Evolutionary conservation across 495 filamentous ascomycete genomes (phyloP).

Genomic region (Xylaria bambusicola): DNA sequence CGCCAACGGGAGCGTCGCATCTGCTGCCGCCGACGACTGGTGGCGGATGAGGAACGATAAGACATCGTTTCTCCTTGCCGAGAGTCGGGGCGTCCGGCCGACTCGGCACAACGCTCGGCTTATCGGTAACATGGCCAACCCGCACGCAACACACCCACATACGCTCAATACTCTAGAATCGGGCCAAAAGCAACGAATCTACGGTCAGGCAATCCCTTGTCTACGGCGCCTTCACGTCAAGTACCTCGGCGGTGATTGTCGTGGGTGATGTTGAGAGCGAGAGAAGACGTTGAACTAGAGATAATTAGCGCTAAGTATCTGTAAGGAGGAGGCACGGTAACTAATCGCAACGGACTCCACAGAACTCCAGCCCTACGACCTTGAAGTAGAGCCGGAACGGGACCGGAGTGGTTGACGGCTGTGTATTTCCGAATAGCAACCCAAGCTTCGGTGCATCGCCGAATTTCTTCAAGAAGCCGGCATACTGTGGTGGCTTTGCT

Average conservation of each 20-base stretch:
- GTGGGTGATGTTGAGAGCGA: no score
- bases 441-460: no score
- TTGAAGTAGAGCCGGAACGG: no score
- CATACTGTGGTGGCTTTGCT: no score
- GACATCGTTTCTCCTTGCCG: background rate
- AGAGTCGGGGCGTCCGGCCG: background rate
- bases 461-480: no score
- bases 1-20: conserved; percentile 61
- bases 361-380: no score
- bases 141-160: background rate
- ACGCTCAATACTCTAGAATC: no score
- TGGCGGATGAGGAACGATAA: conserved; percentile 6
- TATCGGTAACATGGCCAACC: conserved; percentile 6
- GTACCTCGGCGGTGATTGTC: background rate
- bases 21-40: background rate
- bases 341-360: background rate
- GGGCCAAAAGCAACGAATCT: no score
- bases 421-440: background rate
- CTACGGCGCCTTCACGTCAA: background rate
- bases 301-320: no score
- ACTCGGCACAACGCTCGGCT: conserved; percentile 5
- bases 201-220: no score
- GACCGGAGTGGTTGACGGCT: background rate
- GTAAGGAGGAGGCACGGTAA: no score
- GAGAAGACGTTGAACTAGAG: no score